Conservation (phyloP, 2,329 filamentous ascomycete species). For the Fusarium euwallaceae region DNA sequence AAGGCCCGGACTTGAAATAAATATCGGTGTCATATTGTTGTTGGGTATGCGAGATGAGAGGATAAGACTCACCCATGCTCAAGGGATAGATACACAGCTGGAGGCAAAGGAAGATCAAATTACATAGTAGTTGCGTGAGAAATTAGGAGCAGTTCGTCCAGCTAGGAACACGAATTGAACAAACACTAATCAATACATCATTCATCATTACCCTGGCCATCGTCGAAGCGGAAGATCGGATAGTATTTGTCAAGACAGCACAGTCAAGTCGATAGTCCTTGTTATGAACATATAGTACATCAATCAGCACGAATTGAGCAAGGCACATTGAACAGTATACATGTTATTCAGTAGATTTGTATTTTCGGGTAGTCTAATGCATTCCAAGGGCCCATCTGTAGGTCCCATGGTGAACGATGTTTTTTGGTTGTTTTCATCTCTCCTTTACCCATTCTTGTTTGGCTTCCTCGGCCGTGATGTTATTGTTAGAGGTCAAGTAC, state of each 20-base stretch:
- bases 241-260: not conserved
- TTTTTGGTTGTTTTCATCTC: not conserved
- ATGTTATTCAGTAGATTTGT: conserved; percentile 29
- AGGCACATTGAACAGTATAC: not conserved
- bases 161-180: not conserved
- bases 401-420: conserved; percentile 7
- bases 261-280: not conserved
- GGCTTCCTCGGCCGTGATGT: conserved; percentile 25
- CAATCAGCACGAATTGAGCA: not conserved
- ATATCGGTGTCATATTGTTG: not conserved
- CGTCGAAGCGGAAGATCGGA: not conserved
- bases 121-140: not conserved
- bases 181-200: not conserved
- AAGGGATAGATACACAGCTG: not conserved
- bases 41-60: not conserved
- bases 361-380: conserved; percentile 31
- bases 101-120: not conserved
- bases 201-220: not conserved
- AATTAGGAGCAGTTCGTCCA: not conserved
- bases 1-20: not conserved
- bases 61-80: not conserved
- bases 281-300: not conserved
- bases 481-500: conserved; percentile 23
- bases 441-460: conserved; percentile 29
- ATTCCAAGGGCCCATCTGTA: not conserved